Evolutionary conservation across 345 rosid genomes (phyloP), one percentile per base, ranked within the genome.

Genomic region (Aquilaria malaccensis): DNA sequence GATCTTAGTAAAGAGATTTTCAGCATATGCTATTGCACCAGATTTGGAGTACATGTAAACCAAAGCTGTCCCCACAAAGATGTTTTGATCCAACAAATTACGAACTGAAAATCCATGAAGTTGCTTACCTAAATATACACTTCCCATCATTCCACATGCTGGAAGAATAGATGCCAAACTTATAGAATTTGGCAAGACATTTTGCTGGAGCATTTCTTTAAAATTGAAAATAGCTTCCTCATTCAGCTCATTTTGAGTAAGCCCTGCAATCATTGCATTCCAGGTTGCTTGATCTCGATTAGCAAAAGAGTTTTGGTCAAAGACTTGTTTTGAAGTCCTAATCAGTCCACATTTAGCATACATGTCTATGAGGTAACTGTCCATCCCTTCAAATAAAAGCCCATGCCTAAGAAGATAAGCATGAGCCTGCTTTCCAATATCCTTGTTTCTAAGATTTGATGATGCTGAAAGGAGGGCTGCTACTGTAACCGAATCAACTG

Each of bases 231-330:
- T 80, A 13, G 86, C 83, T 64, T 88, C 89, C 59, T 79, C 83
- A 45, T 68, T 59, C 67, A 77, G 72, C 56, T 82, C 89, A 64
- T 86, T 84, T 68, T 86, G 96, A 0, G 87, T 77, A 73, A 79
- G 89, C 47, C 98, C 98, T 55, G 90, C 79, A 71, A 92, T 72
- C 89, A 88, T 85, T 50, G 96, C 78, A 69, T 92, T 92, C 96
- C 95, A 92, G 29, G 87, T 86, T 66, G 95, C 92, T 62, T 80
- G 92, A 79, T 91, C 96, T 72, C 74, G 69, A 62, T 69, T 76
- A 22, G 33, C 62, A 50, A 58, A 33, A 59, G 49, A 52, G 45
- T 68, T 67, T 50, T 62, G 71, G 76, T 70, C 78, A 72, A 86
- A 88, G 46, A 88, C 65, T 14, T 31, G 66, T 62, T 67, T 61